These are phyloP conservation scores for Fusarium luffae DNA, from an alignment of 2,329 filamentous ascomycete species.

Conservation along the genomic window DNA sequence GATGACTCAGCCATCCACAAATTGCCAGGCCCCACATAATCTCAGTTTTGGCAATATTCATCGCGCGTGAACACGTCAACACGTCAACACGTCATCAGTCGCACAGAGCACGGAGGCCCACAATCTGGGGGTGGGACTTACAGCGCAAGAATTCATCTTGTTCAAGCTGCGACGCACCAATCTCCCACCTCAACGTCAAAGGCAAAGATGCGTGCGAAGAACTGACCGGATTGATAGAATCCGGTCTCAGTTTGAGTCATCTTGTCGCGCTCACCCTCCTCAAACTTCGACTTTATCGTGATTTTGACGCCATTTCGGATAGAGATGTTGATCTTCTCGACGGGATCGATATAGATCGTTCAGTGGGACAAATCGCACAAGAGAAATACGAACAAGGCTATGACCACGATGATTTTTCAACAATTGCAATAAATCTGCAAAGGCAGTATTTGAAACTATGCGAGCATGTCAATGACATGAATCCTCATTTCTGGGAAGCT, in stretches of 20 bases:
- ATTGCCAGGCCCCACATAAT: too few species aligned
- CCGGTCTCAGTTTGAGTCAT: neutral
- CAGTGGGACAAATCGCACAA: neutral
- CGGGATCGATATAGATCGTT: too few species aligned
- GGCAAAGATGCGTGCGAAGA: neutral
- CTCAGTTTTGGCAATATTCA: too few species aligned
- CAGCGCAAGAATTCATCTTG: too few species aligned
- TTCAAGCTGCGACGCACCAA: too few species aligned
- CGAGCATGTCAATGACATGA: neutral
- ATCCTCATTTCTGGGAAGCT: neutral
- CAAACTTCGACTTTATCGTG: neutral
- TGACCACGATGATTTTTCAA: rapidly evolving
- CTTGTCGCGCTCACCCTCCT: neutral
- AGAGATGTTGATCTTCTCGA: too few species aligned
- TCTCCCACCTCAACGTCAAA: too few species aligned
- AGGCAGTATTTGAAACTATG: neutral
- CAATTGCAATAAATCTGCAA: too few species aligned
- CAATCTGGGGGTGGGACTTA: neutral
- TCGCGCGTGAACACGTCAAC: too few species aligned
- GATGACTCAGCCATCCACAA: too few species aligned
- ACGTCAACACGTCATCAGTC: too few species aligned
- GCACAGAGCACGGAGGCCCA: neutral
- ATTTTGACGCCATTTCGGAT: neutral
- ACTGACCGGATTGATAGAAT: rapidly evolving
- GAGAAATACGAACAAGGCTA: neutral